Conservation (phyloP, 164 flowering plant species). For the Cinnamomum chago region DNA sequence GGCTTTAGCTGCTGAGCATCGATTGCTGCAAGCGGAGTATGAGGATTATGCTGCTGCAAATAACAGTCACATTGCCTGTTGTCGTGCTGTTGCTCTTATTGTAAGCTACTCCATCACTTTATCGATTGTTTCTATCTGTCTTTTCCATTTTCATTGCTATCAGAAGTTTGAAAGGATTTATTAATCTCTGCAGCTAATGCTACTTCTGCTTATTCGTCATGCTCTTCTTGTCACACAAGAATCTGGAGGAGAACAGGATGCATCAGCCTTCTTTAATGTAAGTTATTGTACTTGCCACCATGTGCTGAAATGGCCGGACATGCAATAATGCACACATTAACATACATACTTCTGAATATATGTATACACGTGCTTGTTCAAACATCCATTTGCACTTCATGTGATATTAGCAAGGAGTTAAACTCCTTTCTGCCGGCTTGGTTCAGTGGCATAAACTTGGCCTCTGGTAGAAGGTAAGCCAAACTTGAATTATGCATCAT, state of each 20-base stretch:
- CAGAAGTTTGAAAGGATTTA: constrained; percentile 9
- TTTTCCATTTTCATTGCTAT: not conserved
- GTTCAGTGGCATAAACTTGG: too few relatives aligned
- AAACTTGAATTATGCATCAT: too few relatives aligned
- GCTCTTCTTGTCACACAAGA: constrained; percentile 46
- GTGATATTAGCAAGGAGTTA: too few relatives aligned
- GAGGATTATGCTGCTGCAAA: constrained; percentile 56
- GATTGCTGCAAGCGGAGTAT: constrained; percentile 46
- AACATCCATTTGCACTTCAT: too few relatives aligned
- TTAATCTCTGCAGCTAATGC: constrained; percentile 42
- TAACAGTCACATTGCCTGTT: constrained; percentile 42
- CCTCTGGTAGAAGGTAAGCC: too few relatives aligned
- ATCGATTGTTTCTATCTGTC: too few relatives aligned
- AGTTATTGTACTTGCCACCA: constrained; percentile 12
- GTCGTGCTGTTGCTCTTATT: constrained; percentile 50
- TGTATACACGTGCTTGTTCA: too few relatives aligned
- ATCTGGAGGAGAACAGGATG: constrained; percentile 38
- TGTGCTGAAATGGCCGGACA: too few relatives aligned
- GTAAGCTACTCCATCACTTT: constrained; percentile 22
- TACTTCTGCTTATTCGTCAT: constrained; percentile 55
- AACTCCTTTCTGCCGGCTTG: too few relatives aligned
- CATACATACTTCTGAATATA: too few relatives aligned
- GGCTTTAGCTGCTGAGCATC: constrained; percentile 57
- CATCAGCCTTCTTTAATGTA: constrained; percentile 44
- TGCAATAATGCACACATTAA: too few relatives aligned